Conservation (phyloP, 2,329 filamentous ascomycete genomes). For the Paraphaeosphaeria minitans region DNA sequence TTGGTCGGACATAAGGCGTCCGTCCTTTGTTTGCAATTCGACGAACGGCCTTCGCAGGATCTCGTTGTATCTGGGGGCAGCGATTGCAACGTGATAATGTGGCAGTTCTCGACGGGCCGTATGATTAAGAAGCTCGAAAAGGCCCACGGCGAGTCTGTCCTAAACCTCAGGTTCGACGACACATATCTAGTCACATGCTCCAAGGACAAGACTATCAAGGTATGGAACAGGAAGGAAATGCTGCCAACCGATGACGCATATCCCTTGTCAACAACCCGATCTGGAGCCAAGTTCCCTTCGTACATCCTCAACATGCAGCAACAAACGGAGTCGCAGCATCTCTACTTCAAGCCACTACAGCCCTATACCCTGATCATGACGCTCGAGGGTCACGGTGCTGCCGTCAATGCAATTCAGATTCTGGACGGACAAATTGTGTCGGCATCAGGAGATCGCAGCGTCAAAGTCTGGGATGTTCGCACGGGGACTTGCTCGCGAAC, state of each 20-base stretch:
- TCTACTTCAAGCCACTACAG: conserved; percentile 61
- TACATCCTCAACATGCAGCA: conserved; percentile 60
- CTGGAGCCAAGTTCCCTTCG: conserved; percentile 54
- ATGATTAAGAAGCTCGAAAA: conserved; percentile 74
- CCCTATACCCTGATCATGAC: conserved; percentile 79
- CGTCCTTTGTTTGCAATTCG: conserved; percentile 93
- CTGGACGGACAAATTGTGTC: conserved; percentile 86
- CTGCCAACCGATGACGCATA: conserved; percentile 47
- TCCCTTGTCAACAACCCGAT: conserved; percentile 47
- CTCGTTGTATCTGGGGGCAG: conserved; percentile 95
- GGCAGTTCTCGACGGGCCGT: conserved; percentile 90
- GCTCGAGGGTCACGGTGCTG: conserved; percentile 83
- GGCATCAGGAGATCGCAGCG: conserved; percentile 88
- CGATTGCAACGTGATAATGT: conserved; percentile 87
- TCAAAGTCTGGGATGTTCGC: conserved; percentile 94
- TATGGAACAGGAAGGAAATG: conserved; percentile 77
- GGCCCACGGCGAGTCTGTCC: conserved; percentile 86
- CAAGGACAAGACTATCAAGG: conserved; percentile 95
- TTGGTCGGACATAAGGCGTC: conserved; percentile 80
- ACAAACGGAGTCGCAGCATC: conserved; percentile 40
- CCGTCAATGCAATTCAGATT: conserved; percentile 95
- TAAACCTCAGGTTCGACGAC: conserved; percentile 92
- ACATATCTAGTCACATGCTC: conserved; percentile 94
- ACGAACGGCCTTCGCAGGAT: conserved; percentile 84
- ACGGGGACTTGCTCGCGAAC: conserved; percentile 77